Evolutionary conservation across 2,329 filamentous ascomycete genomes (phyloP).

Genomic region (Byssochlamys sp.): DNA sequence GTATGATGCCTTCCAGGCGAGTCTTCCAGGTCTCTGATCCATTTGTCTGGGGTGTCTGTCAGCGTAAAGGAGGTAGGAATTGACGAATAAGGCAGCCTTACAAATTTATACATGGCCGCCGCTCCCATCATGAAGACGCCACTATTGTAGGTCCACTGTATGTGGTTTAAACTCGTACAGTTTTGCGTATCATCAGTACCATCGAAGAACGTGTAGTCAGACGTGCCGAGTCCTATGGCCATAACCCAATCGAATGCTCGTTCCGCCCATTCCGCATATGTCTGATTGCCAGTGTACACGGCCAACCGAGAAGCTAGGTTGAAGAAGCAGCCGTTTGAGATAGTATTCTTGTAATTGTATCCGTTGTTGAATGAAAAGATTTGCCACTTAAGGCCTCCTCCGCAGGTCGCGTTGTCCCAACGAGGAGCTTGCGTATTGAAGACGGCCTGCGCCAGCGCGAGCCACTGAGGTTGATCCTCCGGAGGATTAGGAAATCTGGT

Average conservation of each 20-base stretch:
- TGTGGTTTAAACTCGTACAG: constrained; percentile 43
- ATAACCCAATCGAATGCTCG: constrained; percentile 52
- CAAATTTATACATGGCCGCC: constrained; percentile 48
- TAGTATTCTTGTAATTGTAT: constrained; percentile 45
- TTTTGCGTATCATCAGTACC: constrained; percentile 44
- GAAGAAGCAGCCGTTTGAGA: constrained; percentile 46
- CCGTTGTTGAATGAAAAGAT: constrained; percentile 65
- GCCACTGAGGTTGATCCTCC: constrained; percentile 57
- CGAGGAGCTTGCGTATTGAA: constrained; percentile 67
- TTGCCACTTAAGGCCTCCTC: constrained; percentile 72
- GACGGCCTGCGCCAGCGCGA: constrained; percentile 66
- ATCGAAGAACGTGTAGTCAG: constrained; percentile 45
- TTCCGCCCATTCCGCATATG: constrained; percentile 65
- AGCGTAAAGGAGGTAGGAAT: background rate
- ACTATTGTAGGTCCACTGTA: constrained; percentile 50
- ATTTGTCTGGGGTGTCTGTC: constrained; percentile 23
- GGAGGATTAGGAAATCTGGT: constrained; percentile 62
- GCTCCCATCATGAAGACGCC: constrained; percentile 48
- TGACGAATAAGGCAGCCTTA: constrained; percentile 15
- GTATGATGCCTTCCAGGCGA: constrained; percentile 45
- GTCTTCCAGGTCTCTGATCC: constrained; percentile 43
- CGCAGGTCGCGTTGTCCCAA: constrained; percentile 59
- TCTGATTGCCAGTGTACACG: constrained; percentile 63
- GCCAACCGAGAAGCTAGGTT: constrained; percentile 55
- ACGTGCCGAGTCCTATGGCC: constrained; percentile 42